Percentiles rank a stretch among this genome's conserved stretches.
Evolutionary conservation across 306 rosid genomes (phyloP).

Genomic region (Lagenaria siceraria): DNA sequence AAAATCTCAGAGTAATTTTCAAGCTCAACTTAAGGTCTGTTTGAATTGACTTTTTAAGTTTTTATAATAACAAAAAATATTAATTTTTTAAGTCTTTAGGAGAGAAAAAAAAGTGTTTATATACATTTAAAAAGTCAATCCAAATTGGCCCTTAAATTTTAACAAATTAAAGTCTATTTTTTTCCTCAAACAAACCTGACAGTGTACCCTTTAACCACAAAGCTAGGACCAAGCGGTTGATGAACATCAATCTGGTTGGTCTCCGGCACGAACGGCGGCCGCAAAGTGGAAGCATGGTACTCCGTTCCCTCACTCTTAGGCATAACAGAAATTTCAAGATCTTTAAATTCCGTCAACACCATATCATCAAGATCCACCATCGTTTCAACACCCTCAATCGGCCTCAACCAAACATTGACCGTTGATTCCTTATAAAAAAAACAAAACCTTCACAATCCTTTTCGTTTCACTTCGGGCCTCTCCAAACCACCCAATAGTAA

Average conservation of each 20-base stretch:
- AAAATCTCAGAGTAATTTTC: no score
- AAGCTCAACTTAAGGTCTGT: no score
- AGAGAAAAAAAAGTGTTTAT: no score
- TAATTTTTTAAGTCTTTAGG: no score
- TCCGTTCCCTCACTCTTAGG: conserved; percentile 28
- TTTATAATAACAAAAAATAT: no score
- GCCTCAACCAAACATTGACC: conserved; percentile 22
- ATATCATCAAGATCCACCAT: conserved; percentile 25
- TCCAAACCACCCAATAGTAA: conserved; percentile 27
- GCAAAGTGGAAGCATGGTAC: conserved; percentile 9
- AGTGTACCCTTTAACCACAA: conserved; percentile 12
- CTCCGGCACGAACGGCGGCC: conserved; percentile 15
- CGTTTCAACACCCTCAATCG: conserved; percentile 24
- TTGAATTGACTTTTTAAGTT: no score
- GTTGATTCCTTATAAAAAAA: conserved; percentile 12
- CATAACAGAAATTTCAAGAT: conserved; percentile 8
- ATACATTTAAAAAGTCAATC: no score
- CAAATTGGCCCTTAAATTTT: no score
- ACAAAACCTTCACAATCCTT: conserved; percentile 11
- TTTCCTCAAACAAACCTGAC: conserved; percentile 8
- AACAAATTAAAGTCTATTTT: neutral
- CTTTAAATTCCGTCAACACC: conserved; percentile 14
- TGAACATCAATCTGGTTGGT: neutral
- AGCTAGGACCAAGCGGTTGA: conserved; percentile 7
- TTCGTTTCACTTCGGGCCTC: neutral